Percentiles rank a stretch among this genome's conserved stretches.
Conservation (phyloP, 1,284 basidiomycete genomes). For the Trametes sp. region DNA sequence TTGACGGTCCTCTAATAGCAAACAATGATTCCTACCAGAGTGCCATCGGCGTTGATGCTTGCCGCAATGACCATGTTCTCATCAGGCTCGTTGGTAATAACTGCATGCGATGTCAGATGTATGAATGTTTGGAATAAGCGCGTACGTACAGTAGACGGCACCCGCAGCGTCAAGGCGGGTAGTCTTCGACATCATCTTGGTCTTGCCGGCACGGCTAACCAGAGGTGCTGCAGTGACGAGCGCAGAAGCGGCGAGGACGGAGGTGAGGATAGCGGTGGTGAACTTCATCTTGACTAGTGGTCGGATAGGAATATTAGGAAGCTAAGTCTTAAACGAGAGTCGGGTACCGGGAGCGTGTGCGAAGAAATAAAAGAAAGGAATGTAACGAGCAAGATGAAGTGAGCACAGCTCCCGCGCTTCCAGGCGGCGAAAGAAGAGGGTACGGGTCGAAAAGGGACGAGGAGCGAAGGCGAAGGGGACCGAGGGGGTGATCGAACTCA, state of each 20-base stretch:
- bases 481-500: neutral
- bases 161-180: slow-evolving; percentile 25
- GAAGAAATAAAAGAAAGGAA: slow-evolving; percentile 7
- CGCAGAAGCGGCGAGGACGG: slow-evolving; percentile 17
- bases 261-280: slow-evolving; percentile 20
- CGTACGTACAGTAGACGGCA: slow-evolving; percentile 27
- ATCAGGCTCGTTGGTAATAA: slow-evolving; percentile 35
- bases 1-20: too few relatives aligned
- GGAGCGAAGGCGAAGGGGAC: slow-evolving; percentile 11
- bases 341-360: slow-evolving; percentile 1
- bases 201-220: slow-evolving; percentile 18
- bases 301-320: neutral
- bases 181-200: slow-evolving; percentile 20
- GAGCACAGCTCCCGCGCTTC: slow-evolving; percentile 33
- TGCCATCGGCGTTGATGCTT: slow-evolving; percentile 32
- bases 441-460: neutral
- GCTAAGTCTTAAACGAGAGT: slow-evolving; percentile 16
- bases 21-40: slow-evolving; percentile 19
- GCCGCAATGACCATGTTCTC: slow-evolving; percentile 35
- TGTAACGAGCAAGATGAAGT: slow-evolving; percentile 24
- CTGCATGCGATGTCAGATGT: slow-evolving; percentile 12
- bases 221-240: slow-evolving; percentile 25
- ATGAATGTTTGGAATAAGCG: neutral
- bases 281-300: slow-evolving; percentile 29
- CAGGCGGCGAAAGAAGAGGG: slow-evolving; percentile 23